Percentiles rank a stretch among this genome's conserved stretches.
These are phyloP conservation scores for Psidium guajava DNA, from an alignment of 345 rosid genomes.

Conservation along the genomic window DNA sequence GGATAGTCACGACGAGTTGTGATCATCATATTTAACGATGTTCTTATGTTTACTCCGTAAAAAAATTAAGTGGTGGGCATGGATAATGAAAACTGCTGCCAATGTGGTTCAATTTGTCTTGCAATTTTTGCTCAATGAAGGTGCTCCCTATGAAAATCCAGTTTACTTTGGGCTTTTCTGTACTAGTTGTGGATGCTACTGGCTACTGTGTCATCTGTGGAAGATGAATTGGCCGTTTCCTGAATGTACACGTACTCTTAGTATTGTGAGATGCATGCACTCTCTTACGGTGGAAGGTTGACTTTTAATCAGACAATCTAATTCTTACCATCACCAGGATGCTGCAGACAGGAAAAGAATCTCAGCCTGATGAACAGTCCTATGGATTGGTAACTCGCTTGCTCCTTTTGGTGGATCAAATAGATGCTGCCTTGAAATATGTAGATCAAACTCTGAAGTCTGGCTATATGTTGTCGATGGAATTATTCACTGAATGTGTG, in stretches of 20 bases:
- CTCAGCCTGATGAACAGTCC: conserved; percentile 79
- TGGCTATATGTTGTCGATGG: conserved; percentile 45
- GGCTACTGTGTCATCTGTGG: background rate
- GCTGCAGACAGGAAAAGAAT: conserved; percentile 60
- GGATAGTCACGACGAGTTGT: background rate
- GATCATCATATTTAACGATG: background rate
- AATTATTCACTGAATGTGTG: conserved; percentile 45
- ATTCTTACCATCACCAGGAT: conserved; percentile 44
- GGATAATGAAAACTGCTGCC: background rate
- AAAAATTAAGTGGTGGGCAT: background rate
- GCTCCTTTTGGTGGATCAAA: conserved; percentile 30
- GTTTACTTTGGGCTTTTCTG: background rate
- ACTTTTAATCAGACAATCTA: background rate
- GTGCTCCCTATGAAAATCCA: background rate
- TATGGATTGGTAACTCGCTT: conserved; percentile 58
- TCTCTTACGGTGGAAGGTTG: background rate
- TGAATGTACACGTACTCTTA: background rate
- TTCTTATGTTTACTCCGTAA: background rate
- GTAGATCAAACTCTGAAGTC: conserved; percentile 50
- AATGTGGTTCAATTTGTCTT: background rate
- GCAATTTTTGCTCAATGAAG: background rate
- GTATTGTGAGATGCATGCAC: background rate
- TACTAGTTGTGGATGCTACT: background rate
- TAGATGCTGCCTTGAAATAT: conserved; percentile 61
- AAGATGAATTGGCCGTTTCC: background rate